Base-by-base conservation (phyloP, 306 rosid genomes). In the Pyrus bretschneideri region DNA sequence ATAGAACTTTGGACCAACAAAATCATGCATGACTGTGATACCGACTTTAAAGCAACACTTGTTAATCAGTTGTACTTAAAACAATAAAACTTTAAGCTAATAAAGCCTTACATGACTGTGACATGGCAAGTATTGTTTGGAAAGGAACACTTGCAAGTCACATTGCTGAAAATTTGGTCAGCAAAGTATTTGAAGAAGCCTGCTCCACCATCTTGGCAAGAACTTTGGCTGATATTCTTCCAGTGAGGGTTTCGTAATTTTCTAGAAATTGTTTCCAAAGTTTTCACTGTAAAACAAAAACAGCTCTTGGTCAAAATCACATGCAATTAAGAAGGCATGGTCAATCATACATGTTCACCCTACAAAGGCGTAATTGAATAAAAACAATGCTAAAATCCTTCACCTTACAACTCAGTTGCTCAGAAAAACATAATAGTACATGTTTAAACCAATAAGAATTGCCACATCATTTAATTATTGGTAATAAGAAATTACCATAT, bases 131-230 rank as follows among this genome's bases (percentile, higher is more conserved):
- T 67, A 44, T 54, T 15, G 54, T 29, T 5, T 68, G 45, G 14
- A 38, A 75, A 57, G 73, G 87, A 9, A 75, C 97, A 92, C 64
- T 83, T 11, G 71, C 97, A 92, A 0, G 80, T 87, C 54, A 90
- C 85, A 72, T 82, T 87, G 65, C 86, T 84, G 1, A 44, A 8
- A 1, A 49, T 19, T 10, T 64, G 38, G 0, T 23, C 0, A 0
- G n/a, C 54, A 4, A 4, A 0, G 12, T 3, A 10, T 18, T 33
- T 73, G 14, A 38, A n/a, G 13, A 92, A 76, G 42, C 83, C 84
- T 64, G 29, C 54, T 2, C 35, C 75, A 0, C 5, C 54, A 54
- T 65, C 70, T 4, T 15, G 72, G 76, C 96, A 92, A 11, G 90
- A 87, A 72, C 61, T 72, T 29, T 68, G 60, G 31, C 76, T 79